Evolutionary conservation across 768 basidiomycete species (phyloP), one percentile per base, ranked within the genome.

Genomic region (Fomitopsis serialis): DNA sequence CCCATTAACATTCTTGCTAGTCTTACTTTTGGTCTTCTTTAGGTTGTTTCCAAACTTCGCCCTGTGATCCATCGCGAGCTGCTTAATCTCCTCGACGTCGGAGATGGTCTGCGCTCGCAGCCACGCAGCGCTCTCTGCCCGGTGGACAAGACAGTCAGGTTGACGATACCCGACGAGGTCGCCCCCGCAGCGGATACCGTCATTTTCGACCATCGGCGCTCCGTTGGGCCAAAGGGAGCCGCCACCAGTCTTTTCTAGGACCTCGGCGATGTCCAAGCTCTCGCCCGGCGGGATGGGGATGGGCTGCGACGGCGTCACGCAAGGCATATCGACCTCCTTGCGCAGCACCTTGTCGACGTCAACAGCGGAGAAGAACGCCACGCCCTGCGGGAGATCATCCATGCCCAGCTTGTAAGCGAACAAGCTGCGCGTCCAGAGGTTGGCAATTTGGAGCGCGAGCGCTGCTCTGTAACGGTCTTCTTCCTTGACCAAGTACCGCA

Each of bases 291-390:
- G 80, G 52, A 98, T 92, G 0, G 87, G 79, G 19, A 65, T 66
- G 17, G 90, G 89, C 57, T 98, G 92, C 7, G 92, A 95, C 0
- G 96, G 96, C 8, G 97, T 99, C 32, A 92, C 80, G 61, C 96
- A 99, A 0, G 91, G 77, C 90, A 98, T 92, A 65, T 94, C 89
- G 23, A 94, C 92, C 70, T 98, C 96, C 68, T 99, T 99, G 34
- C 97, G 80, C 37, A 98, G 75, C 0, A 97, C 89, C 15, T 76
- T 74, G 67, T 99, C 96, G 21, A 98, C 73, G 66, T 98, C 97
- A 45, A 99, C 93, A 0, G 92, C 91, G 1, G 93, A 97, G 74
- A 99, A 98, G 74, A 97, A 99, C 0, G 94, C 92, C 6, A 97
- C 89, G 35, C 95, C 85, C 63, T 96, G 92, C 0, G 97, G 97